A percentile compares a stretch with the other conserved stretches of the same genome.
phyloP scores from a whole-genome alignment of 495 filamentous ascomycete genomes.

The Penicillium pulvis region DNA sequence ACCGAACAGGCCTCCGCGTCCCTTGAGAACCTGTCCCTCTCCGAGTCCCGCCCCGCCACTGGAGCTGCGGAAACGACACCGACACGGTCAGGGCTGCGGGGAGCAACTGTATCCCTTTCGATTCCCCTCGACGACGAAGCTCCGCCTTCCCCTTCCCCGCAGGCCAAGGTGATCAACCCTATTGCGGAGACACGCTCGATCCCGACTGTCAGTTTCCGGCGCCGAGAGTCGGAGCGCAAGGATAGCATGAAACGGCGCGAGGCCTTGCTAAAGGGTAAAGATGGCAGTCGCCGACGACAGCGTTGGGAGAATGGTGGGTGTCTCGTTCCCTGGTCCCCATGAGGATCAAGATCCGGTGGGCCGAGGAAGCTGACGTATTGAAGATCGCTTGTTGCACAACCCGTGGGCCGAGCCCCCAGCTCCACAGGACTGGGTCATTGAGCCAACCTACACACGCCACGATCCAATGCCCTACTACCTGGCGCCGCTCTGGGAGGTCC shows the following conservation, averaged over 20 bases:
- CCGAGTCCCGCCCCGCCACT: conserved; percentile 27
- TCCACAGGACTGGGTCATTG: conserved; percentile 76
- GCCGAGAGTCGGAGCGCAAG: conserved; percentile 52
- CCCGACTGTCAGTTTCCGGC: conserved; percentile 41
- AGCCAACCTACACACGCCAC: conserved; percentile 75
- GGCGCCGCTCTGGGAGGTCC: conserved; percentile 82
- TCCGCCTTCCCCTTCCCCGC: conserved; percentile 20
- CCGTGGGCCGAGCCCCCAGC: conserved; percentile 82
- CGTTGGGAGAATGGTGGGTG: conserved; percentile 92
- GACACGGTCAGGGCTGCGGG: conserved; percentile 35
- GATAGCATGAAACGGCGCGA: conserved; percentile 72
- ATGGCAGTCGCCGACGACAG: conserved; percentile 83
- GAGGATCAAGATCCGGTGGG: conserved; percentile 2
- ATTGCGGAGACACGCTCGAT: conserved; percentile 21
- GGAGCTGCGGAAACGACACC: conserved; percentile 24
- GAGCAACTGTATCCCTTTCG: conserved; percentile 44
- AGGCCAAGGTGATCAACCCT: conserved; percentile 24
- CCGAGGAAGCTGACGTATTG: conserved; percentile 11
- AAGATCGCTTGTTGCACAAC: conserved; percentile 79
- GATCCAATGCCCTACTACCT: conserved; percentile 82
- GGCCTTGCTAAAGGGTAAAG: conserved; percentile 83
- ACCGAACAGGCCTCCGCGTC: conserved; percentile 52
- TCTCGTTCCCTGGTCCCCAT: background rate
- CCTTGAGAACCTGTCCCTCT: conserved; percentile 43
- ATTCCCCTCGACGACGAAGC: conserved; percentile 55